Percentiles rank a stretch among this genome's conserved stretches.
phyloP scores from a whole-genome alignment of 331 rosid species.

The Arachis monticola region DNA sequence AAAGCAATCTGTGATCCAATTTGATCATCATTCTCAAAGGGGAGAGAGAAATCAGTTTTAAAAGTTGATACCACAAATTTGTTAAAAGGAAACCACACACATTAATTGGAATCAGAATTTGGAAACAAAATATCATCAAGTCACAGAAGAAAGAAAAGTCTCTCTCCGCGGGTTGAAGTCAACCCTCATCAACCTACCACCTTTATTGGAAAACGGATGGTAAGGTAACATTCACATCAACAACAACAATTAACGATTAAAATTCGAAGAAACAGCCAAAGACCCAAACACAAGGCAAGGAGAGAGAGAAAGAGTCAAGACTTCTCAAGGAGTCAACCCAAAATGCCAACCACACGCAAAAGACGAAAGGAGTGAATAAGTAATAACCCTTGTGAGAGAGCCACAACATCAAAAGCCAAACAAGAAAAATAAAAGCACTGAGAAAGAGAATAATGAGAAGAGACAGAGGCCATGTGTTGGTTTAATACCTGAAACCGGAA shows the following conservation, averaged over 20 bases:
- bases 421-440: constrained; percentile 10
- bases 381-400: not conserved
- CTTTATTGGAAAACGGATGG: constrained; percentile 48
- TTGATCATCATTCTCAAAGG: constrained; percentile 28
- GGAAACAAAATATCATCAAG: constrained; percentile 35
- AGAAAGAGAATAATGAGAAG: constrained; percentile 3
- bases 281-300: not conserved
- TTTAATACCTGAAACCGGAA: constrained; percentile 48
- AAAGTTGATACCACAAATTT: constrained; percentile 27
- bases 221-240: constrained; percentile 32
- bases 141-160: constrained; percentile 33
- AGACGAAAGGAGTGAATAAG: constrained; percentile 16
- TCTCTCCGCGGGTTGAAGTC: constrained; percentile 55
- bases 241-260: not conserved
- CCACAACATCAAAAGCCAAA: constrained; percentile 23
- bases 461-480: constrained; percentile 14
- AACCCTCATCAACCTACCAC: constrained; percentile 77
- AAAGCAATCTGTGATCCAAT: constrained; percentile 32
- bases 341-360: constrained; percentile 45
- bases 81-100: constrained; percentile 36
- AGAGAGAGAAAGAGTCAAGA: constrained; percentile 19
- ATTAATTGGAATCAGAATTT: constrained; percentile 35
- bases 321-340: constrained; percentile 54
- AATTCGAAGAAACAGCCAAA: constrained; percentile 36
- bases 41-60: not conserved